Conservation (phyloP, 78 protist species). For the Dictyostelium capitatum region DNA sequence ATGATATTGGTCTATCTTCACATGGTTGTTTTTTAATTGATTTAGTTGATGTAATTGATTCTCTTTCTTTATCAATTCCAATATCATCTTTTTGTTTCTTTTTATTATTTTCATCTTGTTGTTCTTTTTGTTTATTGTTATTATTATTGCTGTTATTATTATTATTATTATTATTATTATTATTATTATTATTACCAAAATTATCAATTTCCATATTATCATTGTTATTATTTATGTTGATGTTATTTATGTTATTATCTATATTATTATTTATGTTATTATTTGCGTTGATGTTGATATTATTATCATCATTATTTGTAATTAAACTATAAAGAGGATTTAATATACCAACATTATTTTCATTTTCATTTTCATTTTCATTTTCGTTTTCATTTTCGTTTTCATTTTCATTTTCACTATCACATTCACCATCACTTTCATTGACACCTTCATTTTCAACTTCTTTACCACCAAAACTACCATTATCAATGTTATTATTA, state of each 20-base stretch:
- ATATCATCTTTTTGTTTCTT: not conserved
- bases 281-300: too few species aligned
- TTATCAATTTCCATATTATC: not conserved
- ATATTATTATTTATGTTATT: not conserved
- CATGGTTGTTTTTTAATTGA: not conserved
- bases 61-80: slow-evolving; percentile 18
- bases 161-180: not conserved
- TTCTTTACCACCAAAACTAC: not conserved
- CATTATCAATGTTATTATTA: not conserved
- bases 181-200: not conserved
- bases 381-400: not conserved
- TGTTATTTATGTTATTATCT: not conserved
- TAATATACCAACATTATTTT: not conserved
- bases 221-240: not conserved
- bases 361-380: not conserved
- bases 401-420: not conserved
- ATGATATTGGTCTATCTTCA: slow-evolving; percentile 1
- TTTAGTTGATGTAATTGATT: slow-evolving; percentile 8
- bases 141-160: not conserved
- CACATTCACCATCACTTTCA: not conserved
- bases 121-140: not conserved
- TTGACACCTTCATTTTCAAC: not conserved
- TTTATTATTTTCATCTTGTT: not conserved
- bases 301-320: too few species aligned
- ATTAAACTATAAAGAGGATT: not conserved